phyloP scores from a whole-genome alignment of 2,329 filamentous ascomycete species.

The Colletotrichum costaricense region DNA sequence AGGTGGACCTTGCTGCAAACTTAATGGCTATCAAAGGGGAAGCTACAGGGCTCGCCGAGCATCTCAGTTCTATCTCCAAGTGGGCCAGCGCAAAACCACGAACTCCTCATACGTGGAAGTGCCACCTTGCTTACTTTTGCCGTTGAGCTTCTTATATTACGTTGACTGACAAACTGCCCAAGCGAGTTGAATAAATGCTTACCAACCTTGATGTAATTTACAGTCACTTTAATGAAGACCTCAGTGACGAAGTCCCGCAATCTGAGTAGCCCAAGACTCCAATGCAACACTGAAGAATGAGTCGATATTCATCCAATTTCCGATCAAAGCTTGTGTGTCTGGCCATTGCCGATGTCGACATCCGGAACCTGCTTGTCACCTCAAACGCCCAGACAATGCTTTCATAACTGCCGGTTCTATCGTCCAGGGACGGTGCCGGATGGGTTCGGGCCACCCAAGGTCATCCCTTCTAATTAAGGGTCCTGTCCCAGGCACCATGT shows the following conservation, averaged over 20 bases:
- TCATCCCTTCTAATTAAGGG: not conserved
- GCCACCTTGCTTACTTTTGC: too few species aligned
- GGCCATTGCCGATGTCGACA: not conserved
- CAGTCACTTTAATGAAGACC: not conserved
- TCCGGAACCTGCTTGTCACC: not conserved
- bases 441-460: not conserved
- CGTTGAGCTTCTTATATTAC: not conserved
- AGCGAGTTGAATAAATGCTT: not conserved
- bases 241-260: not conserved
- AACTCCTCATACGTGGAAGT: too few species aligned
- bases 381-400: not conserved
- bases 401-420: slow-evolving; percentile 7
- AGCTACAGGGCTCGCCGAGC: too few species aligned
- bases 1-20: not conserved
- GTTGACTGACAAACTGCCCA: not conserved
- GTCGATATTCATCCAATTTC: not conserved
- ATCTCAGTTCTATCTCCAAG: too few species aligned
- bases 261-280: not conserved
- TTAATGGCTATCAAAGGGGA: not conserved
- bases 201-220: not conserved
- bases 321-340: not conserved
- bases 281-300: not conserved
- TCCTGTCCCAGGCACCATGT: not conserved
- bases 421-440: not conserved
- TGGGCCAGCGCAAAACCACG: too few species aligned